Conservation (phyloP, 2,329 filamentous ascomycete species). For the Plectosphaerella sp. region DNA sequence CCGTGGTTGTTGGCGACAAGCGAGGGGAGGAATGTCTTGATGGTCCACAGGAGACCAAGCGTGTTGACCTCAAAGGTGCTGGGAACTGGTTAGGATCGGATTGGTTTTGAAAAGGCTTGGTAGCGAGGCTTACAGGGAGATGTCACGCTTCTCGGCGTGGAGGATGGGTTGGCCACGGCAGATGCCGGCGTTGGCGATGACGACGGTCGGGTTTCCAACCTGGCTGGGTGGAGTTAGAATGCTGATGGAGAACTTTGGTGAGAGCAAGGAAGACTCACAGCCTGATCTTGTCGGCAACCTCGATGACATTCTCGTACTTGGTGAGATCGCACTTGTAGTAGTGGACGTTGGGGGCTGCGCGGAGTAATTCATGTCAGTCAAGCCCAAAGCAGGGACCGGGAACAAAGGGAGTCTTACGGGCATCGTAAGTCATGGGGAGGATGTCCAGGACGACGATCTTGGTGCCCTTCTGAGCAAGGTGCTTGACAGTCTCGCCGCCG, state of each 20-base stretch:
- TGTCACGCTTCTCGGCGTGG: constrained; percentile 37
- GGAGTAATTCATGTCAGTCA: neutral
- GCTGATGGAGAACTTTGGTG: neutral
- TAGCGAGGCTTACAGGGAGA: constrained; percentile 17
- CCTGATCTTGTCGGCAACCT: constrained; percentile 33
- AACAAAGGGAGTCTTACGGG: constrained; percentile 16
- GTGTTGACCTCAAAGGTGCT: constrained; percentile 54
- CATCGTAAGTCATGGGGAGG: constrained; percentile 39
- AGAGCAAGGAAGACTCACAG: neutral
- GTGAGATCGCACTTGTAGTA: constrained; percentile 55
- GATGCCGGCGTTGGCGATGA: constrained; percentile 51
- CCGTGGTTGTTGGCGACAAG: constrained; percentile 53
- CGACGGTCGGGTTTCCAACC: constrained; percentile 48
- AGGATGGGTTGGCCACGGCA: constrained; percentile 48
- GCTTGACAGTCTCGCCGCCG: constrained; percentile 46
- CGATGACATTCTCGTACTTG: constrained; percentile 35
- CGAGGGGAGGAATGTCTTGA: constrained; percentile 50
- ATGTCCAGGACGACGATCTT: constrained; percentile 57
- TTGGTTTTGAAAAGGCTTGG: neutral
- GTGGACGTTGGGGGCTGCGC: constrained; percentile 28
- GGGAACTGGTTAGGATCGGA: neutral
- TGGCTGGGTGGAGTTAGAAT: constrained; percentile 18
- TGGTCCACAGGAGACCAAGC: constrained; percentile 51
- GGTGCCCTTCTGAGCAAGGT: constrained; percentile 45
- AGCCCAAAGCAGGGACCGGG: neutral